These are phyloP conservation scores for Hypoxylon sp. DNA, from an alignment of 2,329 filamentous ascomycete genomes.

Conservation along the genomic window DNA sequence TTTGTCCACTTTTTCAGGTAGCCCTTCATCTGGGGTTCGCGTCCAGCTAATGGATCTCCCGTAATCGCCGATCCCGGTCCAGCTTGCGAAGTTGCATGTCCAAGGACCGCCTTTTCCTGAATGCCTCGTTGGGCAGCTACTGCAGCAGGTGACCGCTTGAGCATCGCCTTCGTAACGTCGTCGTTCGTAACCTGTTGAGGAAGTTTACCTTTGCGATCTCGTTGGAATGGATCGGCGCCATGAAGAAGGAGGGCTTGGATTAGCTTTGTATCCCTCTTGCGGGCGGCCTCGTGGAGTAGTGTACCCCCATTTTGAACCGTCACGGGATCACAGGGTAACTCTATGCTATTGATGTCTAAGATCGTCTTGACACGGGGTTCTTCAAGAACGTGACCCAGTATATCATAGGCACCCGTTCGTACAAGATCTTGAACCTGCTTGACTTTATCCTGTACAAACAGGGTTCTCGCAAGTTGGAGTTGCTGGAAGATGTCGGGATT, in stretches of 20 bases:
- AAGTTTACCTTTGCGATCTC: constrained; percentile 94
- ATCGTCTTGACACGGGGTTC: constrained; percentile 88
- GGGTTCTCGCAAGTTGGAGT: constrained; percentile 87
- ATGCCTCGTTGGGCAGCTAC: constrained; percentile 95
- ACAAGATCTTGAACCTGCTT: constrained; percentile 87
- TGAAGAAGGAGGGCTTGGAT: constrained; percentile 93
- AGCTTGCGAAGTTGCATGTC: constrained; percentile 72
- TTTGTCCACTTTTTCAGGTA: constrained; percentile 99
- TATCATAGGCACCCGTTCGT: constrained; percentile 77
- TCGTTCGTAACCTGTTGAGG: constrained; percentile 98
- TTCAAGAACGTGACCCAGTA: constrained; percentile 82
- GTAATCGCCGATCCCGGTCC: constrained; percentile 65
- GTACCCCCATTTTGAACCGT: constrained; percentile 90
- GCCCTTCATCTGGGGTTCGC: constrained; percentile 97
- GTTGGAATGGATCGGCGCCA: constrained; percentile 93
- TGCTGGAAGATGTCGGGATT: constrained; percentile 97
- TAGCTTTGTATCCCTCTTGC: constrained; percentile 86
- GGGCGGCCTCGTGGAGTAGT: constrained; percentile 90
- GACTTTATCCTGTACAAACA: constrained; percentile 90
- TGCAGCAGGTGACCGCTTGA: constrained; percentile 95
- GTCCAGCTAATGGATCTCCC: constrained; percentile 75
- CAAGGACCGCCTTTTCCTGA: constrained; percentile 95
- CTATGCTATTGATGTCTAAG: constrained; percentile 91
- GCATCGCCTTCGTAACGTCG: constrained; percentile 85
- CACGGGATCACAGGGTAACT: constrained; percentile 83